Base-by-base conservation (phyloP, 176 grass and related monocot species). In the Bolboschoenus planiculmis region DNA sequence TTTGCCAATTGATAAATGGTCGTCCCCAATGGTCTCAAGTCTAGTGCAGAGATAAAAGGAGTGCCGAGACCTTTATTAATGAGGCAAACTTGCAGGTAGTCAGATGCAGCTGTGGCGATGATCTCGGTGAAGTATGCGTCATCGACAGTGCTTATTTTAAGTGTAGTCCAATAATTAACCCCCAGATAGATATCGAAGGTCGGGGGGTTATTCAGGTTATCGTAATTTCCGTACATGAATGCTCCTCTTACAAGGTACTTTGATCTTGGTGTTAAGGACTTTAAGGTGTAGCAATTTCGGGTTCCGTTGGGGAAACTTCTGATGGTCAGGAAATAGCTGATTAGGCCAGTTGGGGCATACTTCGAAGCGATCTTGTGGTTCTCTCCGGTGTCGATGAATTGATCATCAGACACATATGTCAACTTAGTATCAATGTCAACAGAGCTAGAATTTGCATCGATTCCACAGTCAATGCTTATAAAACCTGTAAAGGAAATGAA, bases 41-140 rank as follows among this genome's bases (percentile, higher is more conserved):
- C 79, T 1, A 87, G 78, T 23, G 14, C 34, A 56, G 77, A 74
- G 20, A 87, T 87, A 42, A 87, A 87, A 7, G 79, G 79, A 74
- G 51, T 87, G 1, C 85, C 79, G 1, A 1, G 26, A 37, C 51
- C 53, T 4, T 30, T 87, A 24, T 83, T 87, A 1, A 87, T 54
- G 0, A 87, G 64, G 36, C 85, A 87, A 24, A 87, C 85, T 73
- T 76, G 53, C 0, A 83, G 5, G 64, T 51, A 20, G 15, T 87
- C 79, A 1, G 31, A 20, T 9, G 21, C n/a, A 0, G 79, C 67
- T 4, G 7, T 66, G 33, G 37, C 43, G 13, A 86, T 81, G 3
- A 66, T 66, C 50, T 79, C 76, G 35, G 33, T 20, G n/a, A 18
- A 55, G 3, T 15, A n/a, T 20, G 10, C 0, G 31, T 15, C 20